Base-by-base conservation (phyloP, 208 protist species). In the Phytomonas francai region DNA sequence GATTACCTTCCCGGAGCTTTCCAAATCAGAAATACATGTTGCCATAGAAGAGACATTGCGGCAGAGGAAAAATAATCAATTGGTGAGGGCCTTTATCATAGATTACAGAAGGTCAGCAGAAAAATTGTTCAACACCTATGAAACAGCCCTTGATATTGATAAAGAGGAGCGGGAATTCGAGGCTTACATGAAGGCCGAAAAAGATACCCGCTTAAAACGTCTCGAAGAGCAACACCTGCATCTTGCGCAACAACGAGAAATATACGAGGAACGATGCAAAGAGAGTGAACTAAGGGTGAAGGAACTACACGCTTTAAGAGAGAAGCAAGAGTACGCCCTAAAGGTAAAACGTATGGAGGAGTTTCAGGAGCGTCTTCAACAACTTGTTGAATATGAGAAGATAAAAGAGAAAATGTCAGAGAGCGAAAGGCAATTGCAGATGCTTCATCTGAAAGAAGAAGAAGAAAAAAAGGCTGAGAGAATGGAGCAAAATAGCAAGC, bases 361-460 rank as follows among this genome's bases (percentile, higher is more conserved):
- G 70, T 84, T 89, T 59, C 86, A 92, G 64, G 70, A 78, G 33
- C 84, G 89, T 19, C 74, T 94, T 31, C 67, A 67, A 12, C 71
- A 74, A 2, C 74, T 92, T 14, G 69, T 70, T 14, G 67, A 65
- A 22, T 92, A 85, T 65, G 60, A 80, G 64, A 67, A 65, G 31
- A 73, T 80, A 65, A 77, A 78, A 31, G 27, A 45, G 7, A 63
- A 71, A 28, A 34, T 87, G 39, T 63, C 71, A 19, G 71, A 87
- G 65, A 83, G 84, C 67, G 79, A 95, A 69, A 59, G 57, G 39
- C 71, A 63, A 28, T 59, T 90, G 57, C 59, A 67, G 36, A 65
- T 70, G 54, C 66, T 79, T 22, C 54, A 76, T 30, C 76, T 60
- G 27, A 74, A 71, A 34, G 79, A 83, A 45, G 70, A 84, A 33